Base-by-base conservation (phyloP, 2,329 filamentous ascomycete species). In the Pestalotiopsis sp. region DNA sequence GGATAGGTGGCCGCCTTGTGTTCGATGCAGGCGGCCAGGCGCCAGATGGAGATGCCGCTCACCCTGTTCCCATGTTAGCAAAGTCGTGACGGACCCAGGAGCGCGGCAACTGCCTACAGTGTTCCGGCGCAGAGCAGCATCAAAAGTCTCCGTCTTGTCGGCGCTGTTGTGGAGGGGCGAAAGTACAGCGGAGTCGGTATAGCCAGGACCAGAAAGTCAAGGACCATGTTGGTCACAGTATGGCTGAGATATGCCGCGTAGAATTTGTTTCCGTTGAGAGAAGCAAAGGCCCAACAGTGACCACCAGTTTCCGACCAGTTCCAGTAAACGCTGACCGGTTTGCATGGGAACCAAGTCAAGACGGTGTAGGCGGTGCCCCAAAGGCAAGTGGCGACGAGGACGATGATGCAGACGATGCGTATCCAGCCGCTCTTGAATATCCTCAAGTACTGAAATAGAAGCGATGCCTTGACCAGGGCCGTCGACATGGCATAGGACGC, bases 361-460 rank as follows among this genome's bases (percentile, higher is more conserved):
- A 75, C 65, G 27, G 73, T 72, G 68, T 78, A 79, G 1, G 73
- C 71, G 41, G 69, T 1, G 27, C 79, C 78, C 77, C 77, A 80
- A 38, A 77, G 66, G 39, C 68, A 74, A 63, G 68, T 71, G 17
- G 75, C 4, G 14, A 68, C 71, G 57, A 78, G 69, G 52, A 77
- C 71, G 25, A 72, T 68, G 68, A 75, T 76, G 56, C 75, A 77
- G 36, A 73, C 31, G 14, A 67, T 66, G 36, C 75, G 71, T 25
- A 68, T 56, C 3, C 17, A 67, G 9, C 70, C 72, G 9, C 66
- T 68, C 1, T 72, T 67, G 71, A 78, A 80, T 17, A 81, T 72
- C 5, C 79, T 77, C 14, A 81, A 74, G 69, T 80, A 82, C 45
- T 81, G 80, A 7, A 78, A 68, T 1, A 81, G 73, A 0, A 82